A percentile compares a stretch with the other conserved stretches of the same genome.
Evolutionary conservation across 169 alveolate species (phyloP).

Genomic region (Plasmodium inui): DNA sequence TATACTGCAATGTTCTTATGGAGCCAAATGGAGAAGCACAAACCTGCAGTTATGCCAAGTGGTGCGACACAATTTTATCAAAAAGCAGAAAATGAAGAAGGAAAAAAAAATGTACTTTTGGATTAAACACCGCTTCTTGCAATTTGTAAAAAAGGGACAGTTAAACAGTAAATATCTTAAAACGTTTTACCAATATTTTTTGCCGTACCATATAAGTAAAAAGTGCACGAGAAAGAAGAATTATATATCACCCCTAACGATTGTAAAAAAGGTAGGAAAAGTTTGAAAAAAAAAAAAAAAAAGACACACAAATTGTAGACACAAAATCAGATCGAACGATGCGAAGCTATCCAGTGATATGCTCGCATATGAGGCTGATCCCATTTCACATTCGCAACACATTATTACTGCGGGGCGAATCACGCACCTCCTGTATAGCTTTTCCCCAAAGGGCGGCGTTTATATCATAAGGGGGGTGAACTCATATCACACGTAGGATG

Average conservation of each 20-base stretch:
- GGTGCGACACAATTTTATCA: slow-evolving; percentile 8
- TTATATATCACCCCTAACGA: slow-evolving; percentile 49
- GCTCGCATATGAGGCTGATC: neutral
- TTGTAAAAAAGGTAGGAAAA: slow-evolving; percentile 12
- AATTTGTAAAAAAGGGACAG: slow-evolving; percentile 13
- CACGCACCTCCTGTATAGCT: neutral
- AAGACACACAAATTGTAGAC: neutral
- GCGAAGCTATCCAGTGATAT: neutral
- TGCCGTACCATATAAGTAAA: slow-evolving; percentile 57
- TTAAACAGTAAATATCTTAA: slow-evolving; percentile 22
- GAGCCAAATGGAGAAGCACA: slow-evolving; percentile 12
- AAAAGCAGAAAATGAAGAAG: slow-evolving; percentile 38
- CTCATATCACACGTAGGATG: neutral
- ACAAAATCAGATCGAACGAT: neutral
- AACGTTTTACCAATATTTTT: slow-evolving; percentile 70
- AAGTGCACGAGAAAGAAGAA: slow-evolving; percentile 62
- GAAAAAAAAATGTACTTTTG: slow-evolving; percentile 62
- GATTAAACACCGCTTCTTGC: slow-evolving; percentile 24
- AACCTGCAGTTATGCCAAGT: slow-evolving; percentile 35
- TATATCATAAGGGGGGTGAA: neutral
- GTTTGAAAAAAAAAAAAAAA: neutral
- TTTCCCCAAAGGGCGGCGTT: neutral
- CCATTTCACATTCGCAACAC: neutral
- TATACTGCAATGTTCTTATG: neutral
- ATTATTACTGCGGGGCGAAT: neutral